A percentile compares a stretch with the other conserved stretches of the same genome.
Evolutionary conservation across 208 protist species (phyloP).

Genomic region (Trypanosoma theileri): DNA sequence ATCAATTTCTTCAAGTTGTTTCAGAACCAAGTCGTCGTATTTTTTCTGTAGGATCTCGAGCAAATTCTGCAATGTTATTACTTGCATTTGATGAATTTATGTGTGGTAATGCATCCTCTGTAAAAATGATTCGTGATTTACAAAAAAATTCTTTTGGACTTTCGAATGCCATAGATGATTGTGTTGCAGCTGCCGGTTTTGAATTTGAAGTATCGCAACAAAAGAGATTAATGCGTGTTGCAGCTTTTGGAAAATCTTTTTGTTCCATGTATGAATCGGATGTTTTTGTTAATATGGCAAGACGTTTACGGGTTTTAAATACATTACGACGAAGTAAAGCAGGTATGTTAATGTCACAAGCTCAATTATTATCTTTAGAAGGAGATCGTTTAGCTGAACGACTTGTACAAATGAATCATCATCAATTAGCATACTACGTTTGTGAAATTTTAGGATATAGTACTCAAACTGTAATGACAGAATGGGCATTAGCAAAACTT

Average conservation of each 20-base stretch:
- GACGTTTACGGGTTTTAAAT: slow-evolving; percentile 90
- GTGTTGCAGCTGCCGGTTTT: slow-evolving; percentile 84
- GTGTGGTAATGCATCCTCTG: slow-evolving; percentile 60
- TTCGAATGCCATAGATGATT: slow-evolving; percentile 80
- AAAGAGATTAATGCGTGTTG: slow-evolving; percentile 86
- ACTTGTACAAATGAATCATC: slow-evolving; percentile 71
- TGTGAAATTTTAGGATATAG: slow-evolving; percentile 61
- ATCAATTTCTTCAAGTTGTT: slow-evolving; percentile 74
- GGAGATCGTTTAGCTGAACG: slow-evolving; percentile 69
- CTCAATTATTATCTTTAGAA: slow-evolving; percentile 73
- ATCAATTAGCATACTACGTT: slow-evolving; percentile 89
- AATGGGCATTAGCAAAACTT: slow-evolving; percentile 94
- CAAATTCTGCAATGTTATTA: slow-evolving; percentile 58
- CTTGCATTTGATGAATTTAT: slow-evolving; percentile 80
- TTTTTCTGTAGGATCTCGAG: slow-evolving; percentile 70
- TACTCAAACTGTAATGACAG: slow-evolving; percentile 76
- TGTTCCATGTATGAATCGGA: slow-evolving; percentile 74
- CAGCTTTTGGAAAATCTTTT: slow-evolving; percentile 94
- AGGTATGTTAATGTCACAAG: slow-evolving; percentile 89
- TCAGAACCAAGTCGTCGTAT: slow-evolving; percentile 47
- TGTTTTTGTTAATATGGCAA: slow-evolving; percentile 78
- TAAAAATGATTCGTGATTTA: slow-evolving; percentile 69
- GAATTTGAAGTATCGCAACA: slow-evolving; percentile 82
- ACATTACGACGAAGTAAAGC: slow-evolving; percentile 48
- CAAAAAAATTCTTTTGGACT: slow-evolving; percentile 52